These are phyloP conservation scores for Hippophae rhamnoides DNA, from an alignment of 306 rosid species.

Conservation along the genomic window DNA sequence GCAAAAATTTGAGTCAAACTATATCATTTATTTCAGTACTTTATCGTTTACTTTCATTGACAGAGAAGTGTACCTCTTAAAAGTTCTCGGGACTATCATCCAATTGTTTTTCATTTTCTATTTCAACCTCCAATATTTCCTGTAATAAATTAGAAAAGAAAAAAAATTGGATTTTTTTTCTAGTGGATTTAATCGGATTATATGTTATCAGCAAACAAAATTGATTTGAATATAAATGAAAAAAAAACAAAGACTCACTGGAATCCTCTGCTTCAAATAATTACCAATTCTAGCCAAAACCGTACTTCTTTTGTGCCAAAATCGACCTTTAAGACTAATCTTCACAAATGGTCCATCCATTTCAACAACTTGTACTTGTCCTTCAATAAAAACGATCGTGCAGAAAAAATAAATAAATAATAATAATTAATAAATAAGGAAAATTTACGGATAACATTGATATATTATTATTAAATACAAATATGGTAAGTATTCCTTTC, in stretches of 20 bases:
- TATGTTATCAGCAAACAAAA: background rate
- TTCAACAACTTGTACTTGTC: slow-evolving; percentile 63
- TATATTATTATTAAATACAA: no score
- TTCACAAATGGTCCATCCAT: slow-evolving; percentile 83
- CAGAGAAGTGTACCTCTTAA: slow-evolving; percentile 24
- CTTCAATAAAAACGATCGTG: slow-evolving; percentile 16
- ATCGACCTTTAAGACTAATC: slow-evolving; percentile 77
- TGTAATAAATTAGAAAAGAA: no score
- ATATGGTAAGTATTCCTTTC: no score
- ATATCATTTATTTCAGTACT: no score
- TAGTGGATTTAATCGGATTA: slow-evolving; percentile 12
- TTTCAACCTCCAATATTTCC: slow-evolving; percentile 93
- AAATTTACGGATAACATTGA: no score
- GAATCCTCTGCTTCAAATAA: slow-evolving; percentile 80
- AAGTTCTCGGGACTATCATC: slow-evolving; percentile 88
- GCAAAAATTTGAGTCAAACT: background rate
- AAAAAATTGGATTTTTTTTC: no score
- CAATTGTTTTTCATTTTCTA: slow-evolving; percentile 87
- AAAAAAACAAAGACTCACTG: slow-evolving; percentile 35
- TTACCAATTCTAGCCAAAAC: slow-evolving; percentile 70
- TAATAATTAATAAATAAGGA: no score
- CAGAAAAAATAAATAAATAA: background rate
- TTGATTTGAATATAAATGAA: background rate
- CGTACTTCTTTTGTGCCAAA: slow-evolving; percentile 79
- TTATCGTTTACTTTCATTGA: background rate